Evolutionary conservation across 176 grass and related monocot genomes (phyloP).

Genomic region (Rhynchospora pubera): DNA sequence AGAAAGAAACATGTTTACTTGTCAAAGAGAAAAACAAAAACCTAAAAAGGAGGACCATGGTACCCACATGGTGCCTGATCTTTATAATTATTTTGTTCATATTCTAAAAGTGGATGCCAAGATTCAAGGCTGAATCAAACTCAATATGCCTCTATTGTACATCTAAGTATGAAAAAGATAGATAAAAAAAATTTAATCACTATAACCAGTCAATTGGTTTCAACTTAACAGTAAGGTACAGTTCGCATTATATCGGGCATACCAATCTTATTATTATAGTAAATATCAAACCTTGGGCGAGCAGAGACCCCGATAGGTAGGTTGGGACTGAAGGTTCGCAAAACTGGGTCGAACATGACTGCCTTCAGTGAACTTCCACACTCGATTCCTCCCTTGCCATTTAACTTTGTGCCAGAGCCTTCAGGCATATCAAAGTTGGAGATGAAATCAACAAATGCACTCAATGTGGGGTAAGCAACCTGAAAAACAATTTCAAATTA

Average conservation of each 20-base stretch:
- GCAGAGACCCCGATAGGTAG: conserved; percentile 56
- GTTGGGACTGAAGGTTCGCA: conserved; percentile 77
- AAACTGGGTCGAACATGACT: conserved; percentile 72
- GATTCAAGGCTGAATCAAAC: background rate
- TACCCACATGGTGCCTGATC: background rate
- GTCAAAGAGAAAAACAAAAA: background rate
- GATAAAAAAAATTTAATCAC: background rate
- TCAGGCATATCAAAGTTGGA: conserved; percentile 69
- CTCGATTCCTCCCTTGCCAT: conserved; percentile 39
- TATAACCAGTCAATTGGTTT: background rate
- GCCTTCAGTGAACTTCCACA: conserved; percentile 57
- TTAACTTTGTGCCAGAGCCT: conserved; percentile 42
- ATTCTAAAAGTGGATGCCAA: background rate
- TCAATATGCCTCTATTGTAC: background rate
- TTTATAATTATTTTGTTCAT: background rate
- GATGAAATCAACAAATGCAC: conserved; percentile 78
- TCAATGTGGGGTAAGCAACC: conserved; percentile 68
- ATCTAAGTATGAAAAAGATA: background rate
- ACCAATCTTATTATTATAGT: background rate
- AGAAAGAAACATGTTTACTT: background rate
- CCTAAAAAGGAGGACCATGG: background rate
- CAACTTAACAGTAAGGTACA: background rate
- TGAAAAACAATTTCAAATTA: conserved; percentile 23
- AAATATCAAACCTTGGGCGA: conserved; percentile 51
- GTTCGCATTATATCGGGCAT: background rate